These are phyloP conservation scores for Hymenoscyphus albidus DNA, from an alignment of 2,329 filamentous ascomycete genomes.

Conservation along the genomic window DNA sequence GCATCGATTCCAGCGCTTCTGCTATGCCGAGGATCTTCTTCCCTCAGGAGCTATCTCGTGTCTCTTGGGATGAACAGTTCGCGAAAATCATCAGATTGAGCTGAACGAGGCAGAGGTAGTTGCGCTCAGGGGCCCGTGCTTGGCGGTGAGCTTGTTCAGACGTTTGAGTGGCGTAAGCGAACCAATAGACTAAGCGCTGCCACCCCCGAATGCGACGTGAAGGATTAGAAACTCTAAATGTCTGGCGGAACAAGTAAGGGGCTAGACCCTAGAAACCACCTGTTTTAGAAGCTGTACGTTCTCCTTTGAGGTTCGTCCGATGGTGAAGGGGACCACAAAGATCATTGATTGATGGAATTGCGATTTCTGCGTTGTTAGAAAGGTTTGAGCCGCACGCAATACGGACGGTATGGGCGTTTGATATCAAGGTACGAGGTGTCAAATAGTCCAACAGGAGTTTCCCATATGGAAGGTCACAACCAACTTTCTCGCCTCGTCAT, in stretches of 20 bases:
- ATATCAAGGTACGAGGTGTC: background rate
- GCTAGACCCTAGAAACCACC: background rate
- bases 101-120: background rate
- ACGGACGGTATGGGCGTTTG: no score
- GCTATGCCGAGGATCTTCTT: background rate
- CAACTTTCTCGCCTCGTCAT: background rate
- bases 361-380: slow-evolving; percentile 1
- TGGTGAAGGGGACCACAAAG: background rate
- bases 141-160: background rate
- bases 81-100: background rate
- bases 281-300: background rate
- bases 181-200: background rate
- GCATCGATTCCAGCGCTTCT: slow-evolving; percentile 1
- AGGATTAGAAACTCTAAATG: no score
- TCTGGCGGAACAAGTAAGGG: background rate
- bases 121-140: background rate
- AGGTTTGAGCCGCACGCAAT: background rate
- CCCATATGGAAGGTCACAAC: background rate
- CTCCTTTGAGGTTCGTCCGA: background rate
- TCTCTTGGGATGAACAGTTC: background rate
- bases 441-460: background rate
- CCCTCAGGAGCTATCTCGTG: background rate
- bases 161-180: background rate
- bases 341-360: background rate
- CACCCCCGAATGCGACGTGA: background rate